These are phyloP conservation scores for Smallanthus sonchifolius DNA, from an alignment of 129 eudicot species.

Conservation along the genomic window DNA sequence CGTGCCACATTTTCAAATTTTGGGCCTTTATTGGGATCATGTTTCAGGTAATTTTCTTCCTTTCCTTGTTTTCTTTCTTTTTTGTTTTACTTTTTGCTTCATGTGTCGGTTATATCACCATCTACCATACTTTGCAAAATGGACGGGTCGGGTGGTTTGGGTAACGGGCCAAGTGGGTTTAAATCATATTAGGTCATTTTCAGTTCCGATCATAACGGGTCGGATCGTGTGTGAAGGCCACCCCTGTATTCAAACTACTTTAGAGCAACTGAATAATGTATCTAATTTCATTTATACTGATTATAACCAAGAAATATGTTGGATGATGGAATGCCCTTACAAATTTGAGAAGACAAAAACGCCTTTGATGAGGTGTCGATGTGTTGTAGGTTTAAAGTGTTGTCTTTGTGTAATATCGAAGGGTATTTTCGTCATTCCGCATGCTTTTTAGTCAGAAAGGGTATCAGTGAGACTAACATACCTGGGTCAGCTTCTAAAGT, in stretches of 20 bases:
- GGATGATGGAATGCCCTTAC: neutral
- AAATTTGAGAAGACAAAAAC: no score
- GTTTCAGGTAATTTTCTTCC: slow-evolving; percentile 67
- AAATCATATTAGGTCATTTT: neutral
- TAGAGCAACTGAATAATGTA: neutral
- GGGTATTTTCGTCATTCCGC: neutral
- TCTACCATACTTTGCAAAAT: neutral
- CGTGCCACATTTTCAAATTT: slow-evolving; percentile 84
- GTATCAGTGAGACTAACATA: no score
- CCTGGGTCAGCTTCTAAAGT: neutral
- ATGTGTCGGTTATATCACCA: neutral
- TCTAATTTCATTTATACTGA: neutral
- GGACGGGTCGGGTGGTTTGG: neutral
- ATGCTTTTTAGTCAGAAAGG: neutral
- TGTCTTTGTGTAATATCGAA: neutral
- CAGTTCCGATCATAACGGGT: neutral
- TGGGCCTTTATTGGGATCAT: slow-evolving; percentile 93
- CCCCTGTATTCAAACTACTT: neutral
- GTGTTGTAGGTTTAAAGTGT: neutral
- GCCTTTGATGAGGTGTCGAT: neutral
- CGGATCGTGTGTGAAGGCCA: neutral
- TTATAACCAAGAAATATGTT: no score
- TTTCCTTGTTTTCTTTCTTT: neutral
- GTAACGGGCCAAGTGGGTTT: neutral
- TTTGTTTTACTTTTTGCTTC: neutral